These are phyloP conservation scores for Euclidium syriacum DNA, from an alignment of 345 rosid genomes.

Conservation along the genomic window DNA sequence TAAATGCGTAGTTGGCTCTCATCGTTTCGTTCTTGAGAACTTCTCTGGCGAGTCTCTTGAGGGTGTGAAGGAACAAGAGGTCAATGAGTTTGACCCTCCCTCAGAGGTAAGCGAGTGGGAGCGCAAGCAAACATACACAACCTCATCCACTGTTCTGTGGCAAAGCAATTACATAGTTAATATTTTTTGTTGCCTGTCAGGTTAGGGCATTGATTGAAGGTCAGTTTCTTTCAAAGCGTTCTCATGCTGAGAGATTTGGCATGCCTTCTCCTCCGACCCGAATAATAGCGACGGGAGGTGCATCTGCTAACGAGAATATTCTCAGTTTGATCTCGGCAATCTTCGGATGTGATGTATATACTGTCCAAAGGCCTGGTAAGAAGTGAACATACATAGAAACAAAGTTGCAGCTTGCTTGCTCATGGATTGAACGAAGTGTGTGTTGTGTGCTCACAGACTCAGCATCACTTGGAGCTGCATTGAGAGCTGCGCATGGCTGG, in stretches of 20 bases:
- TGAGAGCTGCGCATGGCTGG: constrained; percentile 93
- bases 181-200: constrained; percentile 32
- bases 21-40: constrained; percentile 62
- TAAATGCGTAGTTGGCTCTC: constrained; percentile 62
- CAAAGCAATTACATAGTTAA: not conserved
- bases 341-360: constrained; percentile 75
- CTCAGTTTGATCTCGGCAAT: constrained; percentile 60
- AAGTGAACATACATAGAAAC: not conserved
- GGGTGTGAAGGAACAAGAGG: constrained; percentile 48
- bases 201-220: constrained; percentile 86
- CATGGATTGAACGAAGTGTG: not conserved
- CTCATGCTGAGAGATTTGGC: constrained; percentile 81
- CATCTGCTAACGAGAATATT: constrained; percentile 69
- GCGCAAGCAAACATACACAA: not conserved
- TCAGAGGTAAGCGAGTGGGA: constrained; percentile 65
- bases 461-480: constrained; percentile 91
- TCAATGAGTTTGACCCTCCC: constrained; percentile 73
- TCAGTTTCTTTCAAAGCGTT: constrained; percentile 83
- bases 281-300: constrained; percentile 89
- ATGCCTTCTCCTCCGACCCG: constrained; percentile 86
- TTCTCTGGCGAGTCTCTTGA: constrained; percentile 44
- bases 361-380: constrained; percentile 80
- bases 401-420: not conserved
- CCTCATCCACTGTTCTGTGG: not conserved
- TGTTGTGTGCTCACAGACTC: constrained; percentile 51